Conservation (phyloP, 306 rosid species). For the Malus orientalis region DNA sequence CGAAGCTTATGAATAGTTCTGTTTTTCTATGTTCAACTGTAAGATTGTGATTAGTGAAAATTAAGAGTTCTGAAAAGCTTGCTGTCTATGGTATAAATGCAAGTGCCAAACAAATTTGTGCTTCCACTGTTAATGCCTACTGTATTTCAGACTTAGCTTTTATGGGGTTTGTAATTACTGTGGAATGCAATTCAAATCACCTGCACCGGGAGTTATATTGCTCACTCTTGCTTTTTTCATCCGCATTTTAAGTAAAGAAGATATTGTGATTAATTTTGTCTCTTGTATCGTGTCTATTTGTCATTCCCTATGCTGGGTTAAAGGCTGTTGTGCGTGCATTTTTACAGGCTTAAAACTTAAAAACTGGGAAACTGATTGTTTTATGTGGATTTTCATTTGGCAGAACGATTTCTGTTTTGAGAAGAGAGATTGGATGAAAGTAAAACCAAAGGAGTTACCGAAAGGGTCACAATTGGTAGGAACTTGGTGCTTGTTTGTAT, state of each 20-base stretch:
- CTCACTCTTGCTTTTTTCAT: background rate
- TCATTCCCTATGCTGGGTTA: background rate
- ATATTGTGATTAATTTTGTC: background rate
- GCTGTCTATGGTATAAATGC: background rate
- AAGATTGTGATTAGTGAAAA: background rate
- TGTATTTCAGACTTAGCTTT: background rate
- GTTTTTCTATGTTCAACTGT: background rate
- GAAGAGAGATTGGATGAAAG: slow-evolving; percentile 84
- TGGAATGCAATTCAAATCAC: background rate
- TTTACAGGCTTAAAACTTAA: background rate
- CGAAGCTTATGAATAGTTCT: background rate
- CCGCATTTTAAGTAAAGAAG: background rate
- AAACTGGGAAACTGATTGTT: background rate
- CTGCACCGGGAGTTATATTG: background rate
- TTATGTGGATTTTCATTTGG: slow-evolving; percentile 8
- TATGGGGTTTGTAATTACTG: background rate
- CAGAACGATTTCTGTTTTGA: slow-evolving; percentile 90
- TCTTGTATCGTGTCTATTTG: background rate
- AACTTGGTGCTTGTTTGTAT: slow-evolving; percentile 8
- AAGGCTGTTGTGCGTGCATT: background rate
- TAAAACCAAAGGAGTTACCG: slow-evolving; percentile 63
- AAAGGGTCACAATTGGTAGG: slow-evolving; percentile 64
- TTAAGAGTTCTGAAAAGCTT: background rate
- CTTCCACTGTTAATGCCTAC: background rate
- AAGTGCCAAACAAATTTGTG: background rate